A percentile compares a stretch with the other conserved stretches of the same genome.
These are phyloP conservation scores for Bondarzewia mesenterica DNA, from an alignment of 1,284 basidiomycete species.

Conservation along the genomic window DNA sequence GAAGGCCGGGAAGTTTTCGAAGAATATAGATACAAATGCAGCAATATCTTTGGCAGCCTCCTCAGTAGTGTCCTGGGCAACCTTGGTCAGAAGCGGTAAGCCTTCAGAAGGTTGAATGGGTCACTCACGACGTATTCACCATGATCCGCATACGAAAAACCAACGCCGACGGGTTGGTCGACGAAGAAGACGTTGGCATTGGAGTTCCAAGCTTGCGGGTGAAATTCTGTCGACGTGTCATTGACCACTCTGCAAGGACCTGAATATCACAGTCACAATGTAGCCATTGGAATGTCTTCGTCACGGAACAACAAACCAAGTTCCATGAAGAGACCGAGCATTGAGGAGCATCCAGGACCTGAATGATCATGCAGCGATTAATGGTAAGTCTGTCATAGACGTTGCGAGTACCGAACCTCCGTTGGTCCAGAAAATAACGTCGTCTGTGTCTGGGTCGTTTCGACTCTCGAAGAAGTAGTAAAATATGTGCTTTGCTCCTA, in stretches of 20 bases:
- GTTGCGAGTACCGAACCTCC: slow-evolving; percentile 31
- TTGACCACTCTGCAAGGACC: slow-evolving; percentile 45
- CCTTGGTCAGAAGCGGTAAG: neutral
- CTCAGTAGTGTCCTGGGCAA: slow-evolving; percentile 24
- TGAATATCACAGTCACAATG: slow-evolving; percentile 4
- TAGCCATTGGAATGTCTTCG: neutral
- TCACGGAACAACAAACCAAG: slow-evolving; percentile 29
- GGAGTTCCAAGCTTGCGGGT: slow-evolving; percentile 60
- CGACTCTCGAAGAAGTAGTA: slow-evolving; percentile 74
- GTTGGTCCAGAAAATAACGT: slow-evolving; percentile 62
- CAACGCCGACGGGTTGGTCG: slow-evolving; percentile 58
- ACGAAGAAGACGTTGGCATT: slow-evolving; percentile 68
- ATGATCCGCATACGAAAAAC: slow-evolving; percentile 68
- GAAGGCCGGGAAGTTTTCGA: slow-evolving; percentile 63
- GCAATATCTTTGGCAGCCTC: slow-evolving; percentile 65
- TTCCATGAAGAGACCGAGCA: slow-evolving; percentile 60
- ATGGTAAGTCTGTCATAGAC: neutral
- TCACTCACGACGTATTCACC: slow-evolving; percentile 50
- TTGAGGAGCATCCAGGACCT: slow-evolving; percentile 50
- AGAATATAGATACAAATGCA: slow-evolving; percentile 65
- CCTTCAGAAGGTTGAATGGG: neutral
- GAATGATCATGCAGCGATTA: neutral
- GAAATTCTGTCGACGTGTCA: slow-evolving; percentile 34
- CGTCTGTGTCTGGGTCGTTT: slow-evolving; percentile 54
- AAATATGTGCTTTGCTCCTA: slow-evolving; percentile 37